These are phyloP conservation scores for Didymella pinodella DNA, from an alignment of 2,329 filamentous ascomycete genomes.

Conservation along the genomic window DNA sequence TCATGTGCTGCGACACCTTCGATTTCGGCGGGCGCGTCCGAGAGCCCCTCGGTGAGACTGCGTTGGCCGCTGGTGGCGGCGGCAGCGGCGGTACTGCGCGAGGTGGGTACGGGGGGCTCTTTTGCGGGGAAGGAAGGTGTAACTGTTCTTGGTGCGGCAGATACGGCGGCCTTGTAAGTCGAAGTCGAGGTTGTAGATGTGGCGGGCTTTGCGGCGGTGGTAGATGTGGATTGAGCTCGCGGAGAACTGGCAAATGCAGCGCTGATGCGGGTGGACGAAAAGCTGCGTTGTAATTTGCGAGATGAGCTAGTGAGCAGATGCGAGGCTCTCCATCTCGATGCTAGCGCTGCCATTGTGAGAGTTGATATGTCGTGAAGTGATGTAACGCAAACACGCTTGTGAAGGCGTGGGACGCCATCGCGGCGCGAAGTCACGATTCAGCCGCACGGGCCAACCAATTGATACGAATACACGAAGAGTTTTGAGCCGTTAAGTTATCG, in stretches of 20 bases:
- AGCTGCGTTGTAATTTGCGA: conserved; percentile 30
- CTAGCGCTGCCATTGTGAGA: conserved; percentile 32
- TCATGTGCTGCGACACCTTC: conserved; percentile 67
- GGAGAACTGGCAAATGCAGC: conserved; percentile 38
- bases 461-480: background rate
- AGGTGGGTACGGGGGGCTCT: conserved; percentile 47
- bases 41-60: conserved; percentile 59
- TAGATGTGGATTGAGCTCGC: conserved; percentile 27
- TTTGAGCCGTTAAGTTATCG: background rate
- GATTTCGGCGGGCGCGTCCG: conserved; percentile 58
- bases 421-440: conserved; percentile 18
- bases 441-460: conserved; percentile 9
- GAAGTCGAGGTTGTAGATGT: conserved; percentile 18
- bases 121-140: conserved; percentile 37
- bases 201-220: conserved; percentile 28
- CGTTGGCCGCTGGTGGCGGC: conserved; percentile 40
- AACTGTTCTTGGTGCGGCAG: conserved; percentile 37
- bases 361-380: conserved; percentile 1
- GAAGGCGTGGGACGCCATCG: conserved; percentile 10
- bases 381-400: conserved; percentile 11
- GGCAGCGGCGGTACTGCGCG: conserved; percentile 40
- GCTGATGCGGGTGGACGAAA: conserved; percentile 32
- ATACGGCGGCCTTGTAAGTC: conserved; percentile 14
- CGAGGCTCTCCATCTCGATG: conserved; percentile 32
- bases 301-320: conserved; percentile 28